Conservation (phyloP, 495 filamentous ascomycete species). For the Lophiostoma macrostomum region DNA sequence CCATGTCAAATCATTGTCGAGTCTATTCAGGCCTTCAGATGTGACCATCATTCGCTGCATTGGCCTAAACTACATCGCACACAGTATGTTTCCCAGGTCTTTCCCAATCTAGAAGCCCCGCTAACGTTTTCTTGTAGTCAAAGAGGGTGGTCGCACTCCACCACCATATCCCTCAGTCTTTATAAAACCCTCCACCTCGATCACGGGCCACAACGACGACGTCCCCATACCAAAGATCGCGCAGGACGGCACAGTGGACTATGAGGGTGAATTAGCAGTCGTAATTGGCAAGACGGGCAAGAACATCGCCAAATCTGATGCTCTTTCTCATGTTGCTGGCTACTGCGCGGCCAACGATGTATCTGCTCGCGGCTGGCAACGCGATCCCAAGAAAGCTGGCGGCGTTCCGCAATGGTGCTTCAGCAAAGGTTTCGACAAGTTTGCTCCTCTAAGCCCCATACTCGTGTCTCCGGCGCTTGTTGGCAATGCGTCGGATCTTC, state of each 20-base stretch:
- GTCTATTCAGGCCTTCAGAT: too few relatives aligned
- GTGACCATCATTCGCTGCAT: slow-evolving; percentile 44
- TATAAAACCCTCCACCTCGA: slow-evolving; percentile 47
- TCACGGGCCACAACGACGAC: slow-evolving; percentile 45
- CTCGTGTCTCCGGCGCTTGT: slow-evolving; percentile 39
- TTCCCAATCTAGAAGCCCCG: slow-evolving; percentile 38
- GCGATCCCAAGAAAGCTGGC: too few relatives aligned
- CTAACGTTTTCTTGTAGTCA: too few relatives aligned
- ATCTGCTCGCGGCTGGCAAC: slow-evolving; percentile 41
- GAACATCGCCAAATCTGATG: slow-evolving; percentile 44
- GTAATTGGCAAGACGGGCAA: slow-evolving; percentile 44
- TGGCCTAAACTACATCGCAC: slow-evolving; percentile 49
- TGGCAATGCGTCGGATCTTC: slow-evolving; percentile 39
- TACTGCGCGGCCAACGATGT: slow-evolving; percentile 48
- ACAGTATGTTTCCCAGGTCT: slow-evolving; percentile 44
- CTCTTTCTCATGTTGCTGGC: slow-evolving; percentile 45
- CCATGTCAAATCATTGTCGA: too few relatives aligned
- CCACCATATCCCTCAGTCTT: slow-evolving; percentile 43
- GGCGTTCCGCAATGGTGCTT: slow-evolving; percentile 46
- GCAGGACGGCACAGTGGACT: slow-evolving; percentile 50
- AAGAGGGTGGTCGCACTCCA: too few relatives aligned
- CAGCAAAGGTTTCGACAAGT: slow-evolving; percentile 46
- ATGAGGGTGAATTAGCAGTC: slow-evolving; percentile 47
- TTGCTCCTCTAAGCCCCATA: slow-evolving; percentile 39
- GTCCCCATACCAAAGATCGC: slow-evolving; percentile 47